These are phyloP conservation scores for Dictyostelium intermedium DNA, from an alignment of 78 protist genomes.

Conservation along the genomic window DNA sequence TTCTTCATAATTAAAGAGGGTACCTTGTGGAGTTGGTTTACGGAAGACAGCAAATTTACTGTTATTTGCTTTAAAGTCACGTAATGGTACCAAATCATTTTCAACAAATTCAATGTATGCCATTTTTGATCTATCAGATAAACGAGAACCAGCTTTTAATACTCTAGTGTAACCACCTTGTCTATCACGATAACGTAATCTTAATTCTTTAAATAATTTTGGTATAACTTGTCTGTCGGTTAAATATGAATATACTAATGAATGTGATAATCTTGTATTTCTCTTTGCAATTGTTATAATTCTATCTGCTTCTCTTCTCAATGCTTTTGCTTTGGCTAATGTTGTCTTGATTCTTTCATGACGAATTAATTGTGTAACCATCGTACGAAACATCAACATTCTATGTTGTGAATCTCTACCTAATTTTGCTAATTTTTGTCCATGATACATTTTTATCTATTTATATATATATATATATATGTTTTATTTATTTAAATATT, in stretches of 20 bases:
- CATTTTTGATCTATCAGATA: constrained; percentile 67
- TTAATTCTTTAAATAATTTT: constrained; percentile 44
- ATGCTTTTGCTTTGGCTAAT: constrained; percentile 79
- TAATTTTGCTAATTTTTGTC: constrained; percentile 37
- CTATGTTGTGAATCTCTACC: constrained; percentile 67
- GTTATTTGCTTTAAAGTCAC: constrained; percentile 63
- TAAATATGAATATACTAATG: constrained; percentile 32
- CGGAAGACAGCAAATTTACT: background rate
- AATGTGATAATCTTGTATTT: constrained; percentile 60
- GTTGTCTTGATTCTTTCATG: constrained; percentile 87
- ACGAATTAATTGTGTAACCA: constrained; percentile 67
- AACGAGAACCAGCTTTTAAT: constrained; percentile 59
- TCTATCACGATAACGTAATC: constrained; percentile 47
- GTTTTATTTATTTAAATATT: background rate
- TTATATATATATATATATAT: background rate
- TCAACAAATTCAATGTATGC: constrained; percentile 85
- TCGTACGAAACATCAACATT: constrained; percentile 80
- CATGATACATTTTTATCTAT: background rate
- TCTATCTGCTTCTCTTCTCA: constrained; percentile 75
- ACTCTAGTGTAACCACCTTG: constrained; percentile 87
- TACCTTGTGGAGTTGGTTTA: constrained; percentile 26
- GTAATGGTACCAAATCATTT: constrained; percentile 42
- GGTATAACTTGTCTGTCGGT: constrained; percentile 37
- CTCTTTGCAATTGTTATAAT: constrained; percentile 77
- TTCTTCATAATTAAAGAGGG: constrained; percentile 6